Base-by-base conservation (phyloP, 2,329 filamentous ascomycete genomes). In the Harringtonia aguacate region DNA sequence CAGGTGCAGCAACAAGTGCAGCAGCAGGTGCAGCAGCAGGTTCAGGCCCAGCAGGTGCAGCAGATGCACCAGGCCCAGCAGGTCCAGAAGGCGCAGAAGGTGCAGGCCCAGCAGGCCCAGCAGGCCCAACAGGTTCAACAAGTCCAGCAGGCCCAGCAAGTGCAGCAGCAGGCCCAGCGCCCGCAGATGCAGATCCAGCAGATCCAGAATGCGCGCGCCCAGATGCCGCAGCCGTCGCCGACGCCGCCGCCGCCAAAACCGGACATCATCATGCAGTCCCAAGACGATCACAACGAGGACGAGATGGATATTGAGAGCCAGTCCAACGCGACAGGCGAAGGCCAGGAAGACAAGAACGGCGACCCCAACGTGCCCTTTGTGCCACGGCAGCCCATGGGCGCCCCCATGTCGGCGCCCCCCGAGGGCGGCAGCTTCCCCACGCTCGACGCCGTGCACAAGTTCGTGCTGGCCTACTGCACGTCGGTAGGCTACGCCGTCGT, bases 401-500 rank as follows among this genome's bases (percentile, higher is more conserved):
- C 64, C 20, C 70, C 73, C 64, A 79, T 79, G 75, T 77, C 75
- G 4, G 68, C 75, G 3, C 78, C 78, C 4, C 77, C 77, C 2
- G 75, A 81, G 53, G 78, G 77, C 8, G 75, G 75, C 17, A 80
- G 74, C 52, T 82, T 77, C 50, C 70, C 76, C 3, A 81, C 76
- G 3, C 65, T 82, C 22, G 78, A 82, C 48, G 75, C 76, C 8
- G 72, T 82, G 9, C 78, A 81, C 54, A 75, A 79, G 55, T 74
- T 73, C 27, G 77, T 81, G 17, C 61, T 81, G 46, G 64, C 69
- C n/a, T 81, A 81, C 55, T 81, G 77, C 54, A 79, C 77, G 0
- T 79, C 77, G 15, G 77, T 81, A 36, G 78, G 78, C 38, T 82
- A 81, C 57, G 78, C 78, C 8, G 79, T 81, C 41, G 78, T 82